A percentile compares a stretch with the other conserved stretches of the same genome.
Conservation (phyloP, 1,284 basidiomycete species). For the Kalmanozyma brasiliensis region DNA sequence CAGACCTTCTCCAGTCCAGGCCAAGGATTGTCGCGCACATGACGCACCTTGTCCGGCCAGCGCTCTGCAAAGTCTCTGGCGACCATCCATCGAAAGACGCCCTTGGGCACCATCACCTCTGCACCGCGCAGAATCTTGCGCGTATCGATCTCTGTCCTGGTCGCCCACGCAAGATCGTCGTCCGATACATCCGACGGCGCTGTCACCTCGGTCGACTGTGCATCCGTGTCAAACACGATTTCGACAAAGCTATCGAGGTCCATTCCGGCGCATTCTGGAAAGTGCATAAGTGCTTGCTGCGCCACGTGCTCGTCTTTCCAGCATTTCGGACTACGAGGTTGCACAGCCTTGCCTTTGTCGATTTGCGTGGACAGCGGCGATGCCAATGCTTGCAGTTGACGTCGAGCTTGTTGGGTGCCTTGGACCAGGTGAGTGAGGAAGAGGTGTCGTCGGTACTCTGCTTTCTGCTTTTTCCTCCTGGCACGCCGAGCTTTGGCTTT, state of each 20-base stretch:
- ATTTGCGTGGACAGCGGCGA: no score
- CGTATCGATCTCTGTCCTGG: constrained; percentile 17
- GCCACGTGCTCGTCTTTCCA: background rate
- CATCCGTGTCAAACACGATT: constrained; percentile 35
- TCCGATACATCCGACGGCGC: constrained; percentile 33
- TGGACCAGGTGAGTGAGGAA: constrained; percentile 31
- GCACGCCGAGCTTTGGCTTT: constrained; percentile 36
- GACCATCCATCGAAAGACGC: constrained; percentile 41
- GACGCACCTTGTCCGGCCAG: constrained; percentile 31
- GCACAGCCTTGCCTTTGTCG: background rate
- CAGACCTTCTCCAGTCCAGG: constrained; percentile 28
- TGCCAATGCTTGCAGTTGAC: no score
- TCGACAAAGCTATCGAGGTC: constrained; percentile 29
- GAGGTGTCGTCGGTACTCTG: constrained; percentile 29
- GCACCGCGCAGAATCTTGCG: constrained; percentile 18
- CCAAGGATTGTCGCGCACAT: constrained; percentile 35
- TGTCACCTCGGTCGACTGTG: constrained; percentile 36
- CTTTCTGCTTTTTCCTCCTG: constrained; percentile 36
- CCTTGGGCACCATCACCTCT: constrained; percentile 23
- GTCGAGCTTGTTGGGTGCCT: constrained; percentile 14
- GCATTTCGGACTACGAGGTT: background rate
- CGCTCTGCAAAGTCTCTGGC: constrained; percentile 32
- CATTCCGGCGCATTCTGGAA: constrained; percentile 23
- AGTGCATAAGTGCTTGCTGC: constrained; percentile 8
- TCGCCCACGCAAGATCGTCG: constrained; percentile 23